Conservation (phyloP, 176 grass and related monocot genomes). For the Chloris gayana region DNA sequence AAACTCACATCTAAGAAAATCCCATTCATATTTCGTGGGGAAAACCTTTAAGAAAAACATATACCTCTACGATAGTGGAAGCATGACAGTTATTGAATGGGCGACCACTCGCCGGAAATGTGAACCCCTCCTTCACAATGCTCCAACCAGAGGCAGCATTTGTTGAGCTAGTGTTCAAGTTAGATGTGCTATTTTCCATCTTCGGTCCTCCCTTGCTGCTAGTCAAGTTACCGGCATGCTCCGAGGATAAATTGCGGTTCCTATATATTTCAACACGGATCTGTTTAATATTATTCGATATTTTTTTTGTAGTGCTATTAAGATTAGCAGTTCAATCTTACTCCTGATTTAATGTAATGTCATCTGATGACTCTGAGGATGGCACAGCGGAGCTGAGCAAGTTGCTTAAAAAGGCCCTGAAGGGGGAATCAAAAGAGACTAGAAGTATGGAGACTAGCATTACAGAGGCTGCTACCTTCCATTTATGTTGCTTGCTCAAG, state of each 20-base stretch:
- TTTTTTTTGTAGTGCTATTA: not conserved
- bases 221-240: slow-evolving; percentile 9
- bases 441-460: slow-evolving; percentile 25
- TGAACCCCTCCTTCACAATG: slow-evolving; percentile 59
- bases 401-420: slow-evolving; percentile 7
- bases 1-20: slow-evolving; percentile 10
- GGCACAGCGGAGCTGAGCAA: not conserved
- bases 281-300: not conserved
- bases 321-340: not conserved
- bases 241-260: slow-evolving; percentile 1
- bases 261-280: slow-evolving; percentile 13
- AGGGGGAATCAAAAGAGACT: not conserved
- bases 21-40: not conserved
- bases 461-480: slow-evolving; percentile 1
- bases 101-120: slow-evolving; percentile 35
- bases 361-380: slow-evolving; percentile 3
- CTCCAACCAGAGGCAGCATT: slow-evolving; percentile 50
- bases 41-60: not conserved
- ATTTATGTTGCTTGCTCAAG: slow-evolving; percentile 23
- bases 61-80: slow-evolving; percentile 78
- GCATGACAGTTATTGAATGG: slow-evolving; percentile 78
- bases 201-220: not conserved
- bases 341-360: not conserved
- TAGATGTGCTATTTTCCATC: not conserved
- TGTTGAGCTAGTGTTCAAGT: slow-evolving; percentile 2